Evolutionary conservation across 495 filamentous ascomycete genomes (phyloP).

Genomic region (Neurospora cerealis): DNA sequence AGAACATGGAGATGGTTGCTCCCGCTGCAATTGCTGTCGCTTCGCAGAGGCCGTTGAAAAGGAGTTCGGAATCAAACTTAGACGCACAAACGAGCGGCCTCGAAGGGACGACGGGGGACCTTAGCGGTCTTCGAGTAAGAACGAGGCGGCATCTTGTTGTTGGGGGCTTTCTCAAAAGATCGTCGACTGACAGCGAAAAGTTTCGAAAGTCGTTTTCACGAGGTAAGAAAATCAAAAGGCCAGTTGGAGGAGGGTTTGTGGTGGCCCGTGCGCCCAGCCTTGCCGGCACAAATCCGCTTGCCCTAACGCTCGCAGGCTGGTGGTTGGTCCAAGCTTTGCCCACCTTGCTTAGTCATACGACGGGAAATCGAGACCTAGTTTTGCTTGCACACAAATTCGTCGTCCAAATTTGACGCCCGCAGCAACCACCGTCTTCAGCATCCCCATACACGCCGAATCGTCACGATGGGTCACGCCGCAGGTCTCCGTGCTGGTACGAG

Average conservation of each 20-base stretch:
- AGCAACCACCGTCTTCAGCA: conserved; percentile 27
- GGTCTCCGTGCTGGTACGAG: conserved; percentile 93
- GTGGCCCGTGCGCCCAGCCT: conserved; percentile 19
- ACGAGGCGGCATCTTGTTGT: conserved; percentile 41
- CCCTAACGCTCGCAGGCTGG: conserved; percentile 17
- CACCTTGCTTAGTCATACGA: conserved; percentile 23
- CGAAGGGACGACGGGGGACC: conserved; percentile 79
- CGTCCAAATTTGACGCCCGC: conserved; percentile 21
- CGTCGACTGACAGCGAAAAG: conserved; percentile 22
- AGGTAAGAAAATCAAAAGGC: conserved; percentile 6
- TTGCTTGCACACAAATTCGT: conserved; percentile 24
- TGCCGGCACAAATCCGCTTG: conserved; percentile 9
- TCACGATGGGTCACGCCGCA: conserved; percentile 86
- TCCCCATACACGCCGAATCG: conserved; percentile 28
- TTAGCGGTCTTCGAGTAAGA: conserved; percentile 98
- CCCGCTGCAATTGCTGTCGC: conserved; percentile 40
- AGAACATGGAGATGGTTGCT: not conserved
- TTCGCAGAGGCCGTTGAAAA: conserved; percentile 22
- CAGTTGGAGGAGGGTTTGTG: conserved; percentile 27
- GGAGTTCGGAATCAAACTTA: conserved; percentile 15
- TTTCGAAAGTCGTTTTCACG: conserved; percentile 18
- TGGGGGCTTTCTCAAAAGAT: conserved; percentile 24
- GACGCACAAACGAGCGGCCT: conserved; percentile 94
- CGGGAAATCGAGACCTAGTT: conserved; percentile 19
- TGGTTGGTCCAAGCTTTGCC: not conserved